Percentiles rank a stretch among this genome's conserved stretches.
phyloP scores from a whole-genome alignment of 371 early-diverging fungal species.

The Mucor indicus region DNA sequence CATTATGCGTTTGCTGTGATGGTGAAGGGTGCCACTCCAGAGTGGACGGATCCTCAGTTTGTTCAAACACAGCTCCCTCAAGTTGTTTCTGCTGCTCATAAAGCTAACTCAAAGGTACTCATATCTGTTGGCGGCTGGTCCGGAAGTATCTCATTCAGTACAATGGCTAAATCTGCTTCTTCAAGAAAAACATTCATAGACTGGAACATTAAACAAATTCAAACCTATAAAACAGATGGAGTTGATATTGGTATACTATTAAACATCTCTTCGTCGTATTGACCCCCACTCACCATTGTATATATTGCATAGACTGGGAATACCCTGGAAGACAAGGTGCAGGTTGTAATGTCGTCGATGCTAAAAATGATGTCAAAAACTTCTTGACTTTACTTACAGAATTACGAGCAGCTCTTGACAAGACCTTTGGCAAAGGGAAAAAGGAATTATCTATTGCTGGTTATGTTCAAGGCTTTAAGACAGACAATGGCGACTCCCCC shows the following conservation, averaged over 20 bases:
- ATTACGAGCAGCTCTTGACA: conserved; percentile 55
- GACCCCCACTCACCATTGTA: neutral
- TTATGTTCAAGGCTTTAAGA: conserved; percentile 48
- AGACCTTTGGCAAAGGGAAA: conserved; percentile 39
- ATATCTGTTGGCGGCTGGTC: conserved; percentile 74
- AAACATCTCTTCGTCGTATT: neutral
- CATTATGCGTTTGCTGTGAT: conserved; percentile 52
- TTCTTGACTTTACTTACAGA: conserved; percentile 47
- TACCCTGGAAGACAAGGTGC: conserved; percentile 58
- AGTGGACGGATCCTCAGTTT: conserved; percentile 25
- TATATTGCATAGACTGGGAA: conserved; percentile 51
- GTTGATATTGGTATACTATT: conserved; percentile 32
- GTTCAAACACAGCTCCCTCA: conserved; percentile 22
- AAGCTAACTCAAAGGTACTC: conserved; percentile 43
- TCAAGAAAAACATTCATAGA: conserved; percentile 41
- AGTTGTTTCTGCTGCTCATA: conserved; percentile 49
- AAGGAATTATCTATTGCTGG: conserved; percentile 60
- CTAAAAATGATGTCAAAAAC: conserved; percentile 44
- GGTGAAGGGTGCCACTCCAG: conserved; percentile 22
- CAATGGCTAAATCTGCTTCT: conserved; percentile 36
- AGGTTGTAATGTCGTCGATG: conserved; percentile 46
- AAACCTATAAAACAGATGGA: conserved; percentile 30
- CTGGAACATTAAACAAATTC: conserved; percentile 33
- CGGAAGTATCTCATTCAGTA: conserved; percentile 56
- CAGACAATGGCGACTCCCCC: conserved; percentile 40